These are phyloP conservation scores for Syzygium jambos DNA, from an alignment of 345 rosid species.

Conservation along the genomic window DNA sequence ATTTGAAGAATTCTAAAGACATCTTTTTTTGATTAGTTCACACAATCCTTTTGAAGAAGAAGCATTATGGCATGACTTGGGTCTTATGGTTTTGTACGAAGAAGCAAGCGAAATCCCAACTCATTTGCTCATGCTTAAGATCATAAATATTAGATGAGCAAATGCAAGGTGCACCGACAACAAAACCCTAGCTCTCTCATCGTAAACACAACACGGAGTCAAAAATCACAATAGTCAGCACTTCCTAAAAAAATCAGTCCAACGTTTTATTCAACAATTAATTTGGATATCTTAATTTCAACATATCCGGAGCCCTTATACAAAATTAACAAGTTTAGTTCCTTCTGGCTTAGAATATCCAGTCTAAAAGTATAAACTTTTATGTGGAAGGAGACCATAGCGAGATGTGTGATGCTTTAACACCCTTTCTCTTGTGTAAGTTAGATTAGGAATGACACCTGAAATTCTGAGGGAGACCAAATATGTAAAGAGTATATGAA, in stretches of 20 bases:
- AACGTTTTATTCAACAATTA: neutral
- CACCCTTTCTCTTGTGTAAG: neutral
- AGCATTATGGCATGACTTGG: neutral
- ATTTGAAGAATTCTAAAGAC: neutral
- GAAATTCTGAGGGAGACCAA: neutral
- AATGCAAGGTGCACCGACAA: neutral
- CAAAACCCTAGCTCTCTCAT: neutral
- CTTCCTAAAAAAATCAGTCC: neutral
- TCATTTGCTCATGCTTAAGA: neutral
- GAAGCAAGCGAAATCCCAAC: neutral
- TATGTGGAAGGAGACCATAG: neutral
- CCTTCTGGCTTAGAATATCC: neutral
- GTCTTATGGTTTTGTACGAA: neutral
- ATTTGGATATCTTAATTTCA: neutral
- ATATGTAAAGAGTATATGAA: neutral
- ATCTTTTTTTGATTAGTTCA: neutral
- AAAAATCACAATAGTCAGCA: neutral
- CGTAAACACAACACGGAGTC: neutral
- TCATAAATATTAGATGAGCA: neutral
- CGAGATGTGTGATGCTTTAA: neutral
- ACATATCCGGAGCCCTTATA: neutral
- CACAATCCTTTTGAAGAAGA: neutral
- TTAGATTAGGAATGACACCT: neutral
- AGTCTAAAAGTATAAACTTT: neutral
- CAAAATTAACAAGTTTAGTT: neutral